Base-by-base conservation (phyloP, 345 rosid genomes). In the Eutrema japonicum region DNA sequence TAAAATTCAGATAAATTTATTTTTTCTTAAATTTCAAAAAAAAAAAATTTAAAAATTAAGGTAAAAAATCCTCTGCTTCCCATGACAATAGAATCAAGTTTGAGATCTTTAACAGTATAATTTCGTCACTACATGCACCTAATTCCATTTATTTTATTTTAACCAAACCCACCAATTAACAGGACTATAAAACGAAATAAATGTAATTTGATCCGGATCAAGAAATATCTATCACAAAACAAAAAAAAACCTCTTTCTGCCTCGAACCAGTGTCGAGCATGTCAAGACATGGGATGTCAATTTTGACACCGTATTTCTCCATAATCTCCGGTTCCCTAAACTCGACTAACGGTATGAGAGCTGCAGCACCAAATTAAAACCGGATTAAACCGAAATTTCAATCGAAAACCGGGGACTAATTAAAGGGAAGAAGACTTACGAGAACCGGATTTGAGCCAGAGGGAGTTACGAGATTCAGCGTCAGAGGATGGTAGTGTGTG, bases 51-150 rank as follows among this genome's bases (percentile, higher is more conserved):
- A n/a, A n/a, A n/a, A n/a, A n/a, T n/a, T n/a, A n/a, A n/a, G n/a
- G n/a, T n/a, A n/a, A n/a, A n/a, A n/a, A n/a, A n/a, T n/a, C 98
- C 99, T 82, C 99, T 82, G 88, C 96, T 90, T 69, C 98, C 99
- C 90, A 96, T 85, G 48, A 90, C 88, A 62, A 96, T 9, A 42
- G 90, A 89, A 51, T 96, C 98, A 60, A 96, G 83, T 67, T 96
- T 90, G 62, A 92, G 88, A 79, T 84, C 96, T 40, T 84, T 85
- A 49, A 84, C 59, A 0, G 76, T 96, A 96, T 29, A 92, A 43
- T 51, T 96, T 96, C 40, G 95, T 56, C 32, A 90, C 83, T 10
- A 90, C 68, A 1, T 68, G n/a, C n/a, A 87, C 91, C 89, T 95
- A 42, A 0, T 46, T 29, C 41, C 38, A 67, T 14, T 16, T n/a